Base-by-base conservation (phyloP, 2,329 filamentous ascomycete species). In the Aspergillus carbonarius region DNA sequence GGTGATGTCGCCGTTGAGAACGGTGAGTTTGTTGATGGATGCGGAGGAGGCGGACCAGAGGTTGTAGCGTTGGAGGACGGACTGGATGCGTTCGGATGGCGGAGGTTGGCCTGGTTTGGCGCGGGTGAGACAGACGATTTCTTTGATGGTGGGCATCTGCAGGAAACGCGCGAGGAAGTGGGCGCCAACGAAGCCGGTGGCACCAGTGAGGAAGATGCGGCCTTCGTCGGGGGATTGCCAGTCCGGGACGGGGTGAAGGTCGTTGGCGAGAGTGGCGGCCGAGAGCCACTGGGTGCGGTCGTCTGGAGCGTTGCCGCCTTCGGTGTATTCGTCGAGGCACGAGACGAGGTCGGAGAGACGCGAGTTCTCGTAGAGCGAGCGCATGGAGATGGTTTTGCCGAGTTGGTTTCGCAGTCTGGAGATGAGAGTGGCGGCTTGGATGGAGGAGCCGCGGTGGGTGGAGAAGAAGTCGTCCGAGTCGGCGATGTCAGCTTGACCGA, bases 141-240 rank as follows among this genome's bases (percentile, higher is more conserved):
- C 85, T 17, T 63, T 55, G 18, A 83, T 77, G 18, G 76, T 72
- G 12, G 76, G 80, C 25, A 75, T 79, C 30, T 17, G 82, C 80
- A 95, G 79, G 1, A 95, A 74, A 51, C 93, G 88, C 57, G 82
- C 82, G 27, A 93, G 76, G 5, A 96, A 76, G 69, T 90, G 93
- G 0, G 88, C 83, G 10, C 91, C 91, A n/a, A 96, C 74, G 78
- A 96, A 96, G 1, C 91, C 91, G 1, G 91, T 96, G 3, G 89
- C 90, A 32, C 92, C 91, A 1, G 91, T 96, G 5, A 96, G n/a
- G 5, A 61, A 59, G 15, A 61, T 34, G 3, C 44, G 57, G 15
- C 60, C 60, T 54, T 61, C 60, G 5, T 46, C 27, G 7, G 20
- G 27, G 5, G 44, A 35, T 13, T 53, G 42, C 60, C 60, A 59